Percentiles rank a stretch among this genome's conserved stretches.
phyloP scores from a whole-genome alignment of 441 rosid species.

The Hura crepitans region DNA sequence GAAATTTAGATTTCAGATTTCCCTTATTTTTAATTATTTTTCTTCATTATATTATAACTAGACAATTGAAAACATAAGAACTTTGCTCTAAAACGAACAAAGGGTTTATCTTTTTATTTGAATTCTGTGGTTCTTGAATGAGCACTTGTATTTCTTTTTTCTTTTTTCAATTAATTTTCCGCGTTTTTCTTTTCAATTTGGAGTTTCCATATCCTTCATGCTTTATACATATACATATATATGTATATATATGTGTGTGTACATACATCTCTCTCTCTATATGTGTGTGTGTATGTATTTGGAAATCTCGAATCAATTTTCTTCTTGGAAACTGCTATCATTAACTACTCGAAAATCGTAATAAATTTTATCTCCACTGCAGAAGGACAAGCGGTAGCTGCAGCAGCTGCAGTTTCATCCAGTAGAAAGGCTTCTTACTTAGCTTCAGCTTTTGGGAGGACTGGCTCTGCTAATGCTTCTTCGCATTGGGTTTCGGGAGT shows the following conservation, averaged over 20 bases:
- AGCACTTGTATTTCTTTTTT: background rate
- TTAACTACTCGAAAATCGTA: background rate
- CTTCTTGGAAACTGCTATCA: background rate
- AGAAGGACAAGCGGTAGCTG: constrained; percentile 70
- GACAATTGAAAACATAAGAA: too few relatives aligned
- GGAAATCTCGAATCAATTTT: background rate
- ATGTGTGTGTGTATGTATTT: too few relatives aligned
- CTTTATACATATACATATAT: too few relatives aligned
- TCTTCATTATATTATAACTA: background rate
- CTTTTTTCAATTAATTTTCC: background rate
- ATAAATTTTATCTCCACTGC: constrained; percentile 16
- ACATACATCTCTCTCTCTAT: too few relatives aligned
- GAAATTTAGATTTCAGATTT: too few relatives aligned
- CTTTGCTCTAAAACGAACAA: too few relatives aligned
- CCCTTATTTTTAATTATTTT: background rate
- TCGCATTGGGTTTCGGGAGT: constrained; percentile 73
- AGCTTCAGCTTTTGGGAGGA: constrained; percentile 47
- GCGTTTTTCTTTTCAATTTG: background rate
- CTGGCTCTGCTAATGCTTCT: constrained; percentile 46
- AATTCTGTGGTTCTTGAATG: background rate
- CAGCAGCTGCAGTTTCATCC: constrained; percentile 64
- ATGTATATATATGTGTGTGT: too few relatives aligned
- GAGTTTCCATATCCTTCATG: background rate
- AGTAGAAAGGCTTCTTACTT: constrained; percentile 49
- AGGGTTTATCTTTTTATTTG: background rate